Conservation (phyloP, 345 rosid genomes). For the Clausena lansium region DNA sequence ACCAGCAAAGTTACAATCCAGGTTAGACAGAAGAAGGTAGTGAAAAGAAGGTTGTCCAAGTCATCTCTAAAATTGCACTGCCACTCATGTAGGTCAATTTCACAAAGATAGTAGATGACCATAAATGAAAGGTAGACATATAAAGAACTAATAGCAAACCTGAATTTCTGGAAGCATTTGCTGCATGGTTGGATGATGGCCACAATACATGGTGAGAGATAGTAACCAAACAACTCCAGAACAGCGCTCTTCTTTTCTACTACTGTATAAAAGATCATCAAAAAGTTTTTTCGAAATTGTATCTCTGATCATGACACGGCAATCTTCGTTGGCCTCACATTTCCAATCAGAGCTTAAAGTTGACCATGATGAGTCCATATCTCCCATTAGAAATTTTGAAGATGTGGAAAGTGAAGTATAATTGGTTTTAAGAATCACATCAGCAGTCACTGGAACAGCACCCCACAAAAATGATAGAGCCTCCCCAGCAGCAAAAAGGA, state of each 20-base stretch:
- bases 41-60: not conserved
- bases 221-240: slow-evolving; percentile 96
- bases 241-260: slow-evolving; percentile 94
- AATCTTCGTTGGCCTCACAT: slow-evolving; percentile 47
- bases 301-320: slow-evolving; percentile 54
- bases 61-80: not conserved
- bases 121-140: slow-evolving; percentile 4
- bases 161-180: slow-evolving; percentile 92
- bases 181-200: slow-evolving; percentile 79
- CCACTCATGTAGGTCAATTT: not conserved
- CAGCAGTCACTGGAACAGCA: slow-evolving; percentile 83
- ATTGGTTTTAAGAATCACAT: slow-evolving; percentile 82
- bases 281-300: slow-evolving; percentile 70
- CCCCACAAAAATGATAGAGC: slow-evolving; percentile 95
- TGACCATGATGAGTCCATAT: slow-evolving; percentile 51
- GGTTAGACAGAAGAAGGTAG: not conserved
- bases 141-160: slow-evolving; percentile 42
- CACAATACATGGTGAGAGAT: slow-evolving; percentile 90
- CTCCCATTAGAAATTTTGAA: slow-evolving; percentile 85
- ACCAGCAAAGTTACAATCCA: not conserved
- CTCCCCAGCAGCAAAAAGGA: slow-evolving; percentile 95
- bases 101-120: not conserved
- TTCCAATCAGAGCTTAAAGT: slow-evolving; percentile 35
- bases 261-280: slow-evolving; percentile 78
- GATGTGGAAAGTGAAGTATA: slow-evolving; percentile 79